Evolutionary conservation across 192 early-diverging fungal species (phyloP).

Genomic region (Backusella psychrophila): DNA sequence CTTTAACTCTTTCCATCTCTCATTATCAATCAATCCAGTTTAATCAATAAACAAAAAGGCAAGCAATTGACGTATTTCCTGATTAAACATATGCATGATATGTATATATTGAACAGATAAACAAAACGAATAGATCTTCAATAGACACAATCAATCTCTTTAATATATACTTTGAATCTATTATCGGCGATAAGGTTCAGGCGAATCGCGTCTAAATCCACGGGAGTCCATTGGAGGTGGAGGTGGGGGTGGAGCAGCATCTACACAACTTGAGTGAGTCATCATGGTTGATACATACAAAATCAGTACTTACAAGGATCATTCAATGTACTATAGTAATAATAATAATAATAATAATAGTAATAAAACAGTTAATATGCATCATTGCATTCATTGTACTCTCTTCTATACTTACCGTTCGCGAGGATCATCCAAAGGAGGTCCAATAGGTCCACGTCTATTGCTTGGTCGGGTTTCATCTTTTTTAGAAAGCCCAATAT

Average conservation of each 20-base stretch:
- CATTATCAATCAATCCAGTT: not conserved
- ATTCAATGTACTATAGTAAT: not conserved
- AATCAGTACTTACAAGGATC: not conserved
- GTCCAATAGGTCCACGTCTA: constrained; percentile 1
- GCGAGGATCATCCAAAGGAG: constrained; percentile 10
- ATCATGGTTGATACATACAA: not conserved
- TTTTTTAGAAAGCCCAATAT: constrained; percentile 23
- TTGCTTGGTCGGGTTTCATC: constrained; percentile 15
- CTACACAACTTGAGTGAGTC: not conserved
- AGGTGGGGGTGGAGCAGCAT: not conserved
- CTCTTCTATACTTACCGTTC: not conserved
- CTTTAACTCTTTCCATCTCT: not conserved
- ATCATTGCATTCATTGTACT: not conserved
- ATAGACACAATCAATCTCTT: not conserved
- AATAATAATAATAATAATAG: not conserved
- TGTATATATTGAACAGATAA: too few relatives aligned
- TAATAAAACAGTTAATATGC: not conserved
- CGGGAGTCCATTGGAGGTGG: constrained; percentile 12
- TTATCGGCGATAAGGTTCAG: constrained; percentile 14
- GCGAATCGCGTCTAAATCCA: constrained; percentile 12
- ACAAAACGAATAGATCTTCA: not conserved
- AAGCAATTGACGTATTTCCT: not conserved
- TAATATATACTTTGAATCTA: not conserved
- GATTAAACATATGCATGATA: too few relatives aligned
- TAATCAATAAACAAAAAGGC: not conserved